A percentile compares a stretch with the other conserved stretches of the same genome.
Conservation (phyloP, 2,329 filamentous ascomycete genomes). For the Metarhizium brunneum region DNA sequence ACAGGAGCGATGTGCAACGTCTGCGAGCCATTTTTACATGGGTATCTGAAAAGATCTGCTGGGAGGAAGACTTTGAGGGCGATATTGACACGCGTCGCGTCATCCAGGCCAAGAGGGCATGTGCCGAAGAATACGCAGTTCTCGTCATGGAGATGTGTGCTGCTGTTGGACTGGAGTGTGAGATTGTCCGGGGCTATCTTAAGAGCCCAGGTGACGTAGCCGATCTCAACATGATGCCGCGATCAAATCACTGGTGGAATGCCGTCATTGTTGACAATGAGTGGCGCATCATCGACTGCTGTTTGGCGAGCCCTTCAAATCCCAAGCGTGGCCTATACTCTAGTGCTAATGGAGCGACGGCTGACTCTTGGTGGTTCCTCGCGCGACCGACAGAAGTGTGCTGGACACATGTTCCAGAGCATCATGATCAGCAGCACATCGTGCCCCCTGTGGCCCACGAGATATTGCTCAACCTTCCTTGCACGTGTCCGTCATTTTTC, state of each 20-base stretch:
- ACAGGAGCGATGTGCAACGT: conserved; percentile 87
- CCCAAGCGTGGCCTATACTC: conserved; percentile 73
- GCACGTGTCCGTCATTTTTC: conserved; percentile 82
- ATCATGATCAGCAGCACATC: conserved; percentile 84
- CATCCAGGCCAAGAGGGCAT: conserved; percentile 74
- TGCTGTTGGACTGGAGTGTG: conserved; percentile 78
- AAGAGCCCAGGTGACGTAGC: conserved; percentile 79
- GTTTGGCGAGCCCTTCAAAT: conserved; percentile 82
- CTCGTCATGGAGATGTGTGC: conserved; percentile 90
- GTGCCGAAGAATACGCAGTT: conserved; percentile 79
- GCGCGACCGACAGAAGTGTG: conserved; percentile 79
- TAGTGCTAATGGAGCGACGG: conserved; percentile 55
- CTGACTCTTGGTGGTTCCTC: conserved; percentile 93
- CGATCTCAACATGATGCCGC: conserved; percentile 73
- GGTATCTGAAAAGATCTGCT: conserved; percentile 88
- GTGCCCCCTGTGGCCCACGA: conserved; percentile 82
- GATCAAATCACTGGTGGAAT: conserved; percentile 97
- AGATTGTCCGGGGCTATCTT: conserved; percentile 81
- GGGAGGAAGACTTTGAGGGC: conserved; percentile 93
- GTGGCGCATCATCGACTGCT: conserved; percentile 95
- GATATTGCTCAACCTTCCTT: conserved; percentile 75
- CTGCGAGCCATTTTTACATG: conserved; percentile 93
- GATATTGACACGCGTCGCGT: conserved; percentile 74
- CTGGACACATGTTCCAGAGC: conserved; percentile 89
- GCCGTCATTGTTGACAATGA: conserved; percentile 85